Evolutionary conservation across 1,284 basidiomycete species (phyloP).

Genomic region (Cutaneotrichosporon dermatis): DNA sequence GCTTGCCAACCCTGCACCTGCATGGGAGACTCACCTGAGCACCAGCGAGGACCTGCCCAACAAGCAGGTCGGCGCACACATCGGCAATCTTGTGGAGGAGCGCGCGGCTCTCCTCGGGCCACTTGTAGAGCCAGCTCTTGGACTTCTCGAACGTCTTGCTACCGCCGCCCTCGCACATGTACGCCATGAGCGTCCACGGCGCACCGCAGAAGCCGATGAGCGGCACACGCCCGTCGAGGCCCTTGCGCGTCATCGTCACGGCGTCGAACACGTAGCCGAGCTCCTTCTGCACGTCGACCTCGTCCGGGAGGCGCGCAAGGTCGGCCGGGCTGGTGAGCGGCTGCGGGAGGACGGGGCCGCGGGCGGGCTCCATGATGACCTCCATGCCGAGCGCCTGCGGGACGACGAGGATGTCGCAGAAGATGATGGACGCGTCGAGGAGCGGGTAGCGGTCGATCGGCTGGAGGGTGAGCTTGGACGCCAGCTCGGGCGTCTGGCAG

Average conservation of each 20-base stretch:
- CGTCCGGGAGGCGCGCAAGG: constrained; percentile 57
- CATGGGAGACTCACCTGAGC: constrained; percentile 48
- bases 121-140: constrained; percentile 87
- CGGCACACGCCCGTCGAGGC: constrained; percentile 77
- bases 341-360: constrained; percentile 74
- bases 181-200: constrained; percentile 93
- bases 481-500: constrained; percentile 80
- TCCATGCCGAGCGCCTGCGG: constrained; percentile 94
- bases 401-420: constrained; percentile 92
- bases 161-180: constrained; percentile 93
- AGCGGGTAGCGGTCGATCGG: constrained; percentile 80
- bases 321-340: constrained; percentile 75
- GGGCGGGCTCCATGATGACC: constrained; percentile 78
- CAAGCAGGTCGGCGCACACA: constrained; percentile 78
- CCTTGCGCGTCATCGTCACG: constrained; percentile 72
- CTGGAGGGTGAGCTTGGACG: constrained; percentile 81
- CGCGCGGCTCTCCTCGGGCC: constrained; percentile 72
- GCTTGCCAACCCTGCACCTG: no score
- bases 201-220: constrained; percentile 93
- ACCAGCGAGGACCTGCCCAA: constrained; percentile 85
- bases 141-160: constrained; percentile 81
- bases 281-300: constrained; percentile 73
- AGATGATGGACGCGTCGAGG: constrained; percentile 91
- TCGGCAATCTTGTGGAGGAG: constrained; percentile 73
- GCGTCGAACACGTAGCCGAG: constrained; percentile 88